phyloP scores from a whole-genome alignment of 1,284 basidiomycete genomes.

The Leucoagaricus sp. region DNA sequence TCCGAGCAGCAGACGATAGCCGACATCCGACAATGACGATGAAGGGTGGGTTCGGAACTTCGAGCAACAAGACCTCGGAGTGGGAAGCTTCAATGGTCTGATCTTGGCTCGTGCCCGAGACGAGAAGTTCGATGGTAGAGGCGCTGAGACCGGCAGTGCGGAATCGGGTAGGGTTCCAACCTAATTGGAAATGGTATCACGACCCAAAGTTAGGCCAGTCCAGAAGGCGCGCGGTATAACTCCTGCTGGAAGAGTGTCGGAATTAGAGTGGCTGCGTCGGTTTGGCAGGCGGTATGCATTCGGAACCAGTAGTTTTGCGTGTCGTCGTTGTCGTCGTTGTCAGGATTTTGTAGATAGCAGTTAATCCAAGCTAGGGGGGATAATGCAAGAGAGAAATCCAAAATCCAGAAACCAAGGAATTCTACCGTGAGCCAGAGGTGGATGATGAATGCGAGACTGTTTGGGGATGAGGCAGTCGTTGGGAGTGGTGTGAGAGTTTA shows the following conservation, averaged over 20 bases:
- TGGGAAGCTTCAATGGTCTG: not conserved
- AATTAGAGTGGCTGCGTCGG: conserved; percentile 12
- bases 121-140: conserved; percentile 2
- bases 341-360: conserved; percentile 1
- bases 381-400: not conserved
- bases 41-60: not conserved
- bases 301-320: conserved; percentile 4
- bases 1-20: not conserved
- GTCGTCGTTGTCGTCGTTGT: conserved; percentile 8
- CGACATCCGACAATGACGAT: not conserved
- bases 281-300: not conserved
- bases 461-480: conserved; percentile 20
- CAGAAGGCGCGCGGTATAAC: conserved; percentile 11
- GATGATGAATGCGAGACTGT: conserved; percentile 8
- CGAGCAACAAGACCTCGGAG: not conserved
- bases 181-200: conserved; percentile 6
- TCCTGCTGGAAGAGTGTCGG: conserved; percentile 8
- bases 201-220: conserved; percentile 4
- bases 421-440: conserved; percentile 7
- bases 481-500: conserved; percentile 22
- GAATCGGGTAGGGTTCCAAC: conserved; percentile 8
- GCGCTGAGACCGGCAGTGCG: not conserved
- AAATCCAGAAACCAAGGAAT: conserved; percentile 6
- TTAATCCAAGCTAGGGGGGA: not conserved
- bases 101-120: conserved; percentile 4